Evolutionary conservation across 257 asterid species (phyloP).

Genomic region (Thymus mandschuricus): DNA sequence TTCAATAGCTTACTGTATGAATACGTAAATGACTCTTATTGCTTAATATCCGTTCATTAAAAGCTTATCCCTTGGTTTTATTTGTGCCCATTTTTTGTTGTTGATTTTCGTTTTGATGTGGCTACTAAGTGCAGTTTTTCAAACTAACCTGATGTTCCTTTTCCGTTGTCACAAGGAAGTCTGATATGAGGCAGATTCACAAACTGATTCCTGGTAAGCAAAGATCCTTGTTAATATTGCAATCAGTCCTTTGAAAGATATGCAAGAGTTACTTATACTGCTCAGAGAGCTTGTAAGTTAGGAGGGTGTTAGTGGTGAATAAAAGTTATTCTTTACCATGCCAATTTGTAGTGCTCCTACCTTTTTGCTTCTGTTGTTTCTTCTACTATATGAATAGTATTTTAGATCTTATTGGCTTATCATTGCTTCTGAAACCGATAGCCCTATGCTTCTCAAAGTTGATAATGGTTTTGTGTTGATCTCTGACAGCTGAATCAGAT

Average conservation of each 20-base stretch:
- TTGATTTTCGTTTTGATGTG: background rate
- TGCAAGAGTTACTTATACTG: background rate
- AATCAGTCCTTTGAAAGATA: background rate
- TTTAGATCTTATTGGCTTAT: constrained; percentile 10
- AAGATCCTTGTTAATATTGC: background rate
- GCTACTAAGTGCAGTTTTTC: constrained; percentile 1
- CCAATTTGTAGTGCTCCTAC: constrained; percentile 8
- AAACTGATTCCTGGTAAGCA: constrained; percentile 74
- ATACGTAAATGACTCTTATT: background rate
- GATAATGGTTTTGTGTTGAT: constrained; percentile 25
- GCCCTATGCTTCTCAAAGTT: constrained; percentile 13
- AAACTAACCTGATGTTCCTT: constrained; percentile 31
- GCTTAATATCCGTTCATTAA: background rate
- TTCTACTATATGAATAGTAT: constrained; percentile 4
- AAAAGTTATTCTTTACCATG: background rate
- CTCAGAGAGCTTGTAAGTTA: constrained; percentile 3
- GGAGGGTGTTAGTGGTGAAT: too few relatives aligned
- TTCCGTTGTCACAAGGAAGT: constrained; percentile 55
- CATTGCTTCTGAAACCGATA: background rate
- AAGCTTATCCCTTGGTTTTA: constrained; percentile 1
- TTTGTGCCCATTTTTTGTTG: constrained; percentile 8
- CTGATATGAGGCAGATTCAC: constrained; percentile 66
- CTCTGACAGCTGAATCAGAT: constrained; percentile 69
- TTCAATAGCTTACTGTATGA: background rate
- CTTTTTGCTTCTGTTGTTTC: background rate